These are phyloP conservation scores for Cenococcum geophilum DNA, from an alignment of 495 filamentous ascomycete species.

Conservation along the genomic window DNA sequence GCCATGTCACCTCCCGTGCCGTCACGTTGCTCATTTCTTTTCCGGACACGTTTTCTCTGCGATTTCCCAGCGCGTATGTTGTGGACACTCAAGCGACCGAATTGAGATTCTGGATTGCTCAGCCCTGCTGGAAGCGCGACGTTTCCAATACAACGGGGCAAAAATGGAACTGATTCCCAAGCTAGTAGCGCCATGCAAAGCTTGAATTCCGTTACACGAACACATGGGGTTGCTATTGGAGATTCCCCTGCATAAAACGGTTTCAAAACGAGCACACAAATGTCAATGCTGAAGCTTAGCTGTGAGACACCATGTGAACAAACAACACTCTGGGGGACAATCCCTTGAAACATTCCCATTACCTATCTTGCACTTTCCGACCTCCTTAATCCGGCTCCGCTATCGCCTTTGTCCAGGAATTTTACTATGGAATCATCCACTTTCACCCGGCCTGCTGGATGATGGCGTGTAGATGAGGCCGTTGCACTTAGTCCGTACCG, in stretches of 20 bases:
- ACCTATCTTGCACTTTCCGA: background rate
- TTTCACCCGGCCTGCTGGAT: background rate
- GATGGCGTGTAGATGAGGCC: background rate
- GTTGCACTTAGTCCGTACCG: background rate
- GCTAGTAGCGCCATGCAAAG: slow-evolving; percentile 4
- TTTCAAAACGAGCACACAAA: slow-evolving; percentile 1
- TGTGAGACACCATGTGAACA: background rate
- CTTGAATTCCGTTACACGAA: background rate
- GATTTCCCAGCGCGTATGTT: background rate
- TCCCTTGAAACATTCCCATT: background rate
- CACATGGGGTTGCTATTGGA: background rate
- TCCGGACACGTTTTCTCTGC: background rate
- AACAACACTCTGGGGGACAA: background rate
- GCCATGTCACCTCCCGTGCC: too few species aligned
- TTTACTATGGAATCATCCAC: background rate
- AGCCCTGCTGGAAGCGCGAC: slow-evolving; percentile 2
- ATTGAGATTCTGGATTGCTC: background rate
- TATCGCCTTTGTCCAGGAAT: background rate
- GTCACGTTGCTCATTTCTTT: too few species aligned
- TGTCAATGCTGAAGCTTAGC: slow-evolving; percentile 3
- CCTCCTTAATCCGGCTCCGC: slow-evolving; percentile 1
- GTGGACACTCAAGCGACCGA: background rate
- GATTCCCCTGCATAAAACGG: background rate
- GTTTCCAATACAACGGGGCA: background rate
- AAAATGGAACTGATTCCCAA: background rate